A percentile compares a stretch with the other conserved stretches of the same genome.
Conservation (phyloP, 2,329 filamentous ascomycete genomes). For the Hyphodiscus sp. region DNA sequence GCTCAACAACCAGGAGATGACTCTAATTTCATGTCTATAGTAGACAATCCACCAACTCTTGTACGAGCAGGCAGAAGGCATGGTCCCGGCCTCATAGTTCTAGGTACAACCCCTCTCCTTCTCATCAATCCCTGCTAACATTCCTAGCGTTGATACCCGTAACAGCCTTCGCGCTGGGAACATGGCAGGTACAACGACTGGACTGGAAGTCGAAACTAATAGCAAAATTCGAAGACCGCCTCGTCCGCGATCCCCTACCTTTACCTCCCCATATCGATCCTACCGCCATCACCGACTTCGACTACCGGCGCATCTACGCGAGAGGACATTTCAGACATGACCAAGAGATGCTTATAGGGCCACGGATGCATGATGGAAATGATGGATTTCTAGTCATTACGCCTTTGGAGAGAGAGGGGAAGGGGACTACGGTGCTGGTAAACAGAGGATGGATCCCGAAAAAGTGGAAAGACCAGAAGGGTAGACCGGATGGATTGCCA, state of each 20-base stretch:
- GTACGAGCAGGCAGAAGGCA: conserved; percentile 69
- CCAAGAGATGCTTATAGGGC: conserved; percentile 92
- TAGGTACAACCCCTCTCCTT: conserved; percentile 44
- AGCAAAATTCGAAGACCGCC: conserved; percentile 84
- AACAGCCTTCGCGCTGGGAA: conserved; percentile 82
- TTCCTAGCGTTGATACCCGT: conserved; percentile 65
- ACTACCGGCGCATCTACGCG: conserved; percentile 78
- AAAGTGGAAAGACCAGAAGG: conserved; percentile 58
- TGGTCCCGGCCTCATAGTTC: conserved; percentile 72
- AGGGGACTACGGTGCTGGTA: conserved; percentile 68
- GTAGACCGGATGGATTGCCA: conserved; percentile 59
- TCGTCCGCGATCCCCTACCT: conserved; percentile 78
- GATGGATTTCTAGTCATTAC: conserved; percentile 91
- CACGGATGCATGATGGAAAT: conserved; percentile 79
- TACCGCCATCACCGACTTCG: conserved; percentile 77
- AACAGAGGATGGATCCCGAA: conserved; percentile 90
- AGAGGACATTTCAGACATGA: conserved; percentile 75
- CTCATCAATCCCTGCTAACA: background rate
- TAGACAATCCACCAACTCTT: conserved; percentile 78
- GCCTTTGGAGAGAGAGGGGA: conserved; percentile 67
- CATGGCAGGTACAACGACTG: conserved; percentile 91
- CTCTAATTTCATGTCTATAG: conserved; percentile 73
- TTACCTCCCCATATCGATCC: conserved; percentile 80
- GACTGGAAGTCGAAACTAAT: conserved; percentile 92
- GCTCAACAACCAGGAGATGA: conserved; percentile 51